Conservation (phyloP, 202 grass and related monocot species). For the Setaria viridis region DNA sequence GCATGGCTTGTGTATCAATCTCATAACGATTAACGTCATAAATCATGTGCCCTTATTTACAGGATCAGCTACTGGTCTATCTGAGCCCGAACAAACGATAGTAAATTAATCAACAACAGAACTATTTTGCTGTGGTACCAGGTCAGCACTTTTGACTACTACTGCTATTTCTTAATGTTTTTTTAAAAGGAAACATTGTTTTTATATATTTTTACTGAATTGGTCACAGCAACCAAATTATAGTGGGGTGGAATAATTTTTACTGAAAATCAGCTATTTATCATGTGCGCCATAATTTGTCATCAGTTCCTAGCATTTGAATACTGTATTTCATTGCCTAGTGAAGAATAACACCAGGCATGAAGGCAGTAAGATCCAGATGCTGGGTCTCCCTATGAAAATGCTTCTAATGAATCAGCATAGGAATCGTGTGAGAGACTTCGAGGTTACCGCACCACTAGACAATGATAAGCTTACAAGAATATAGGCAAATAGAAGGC, state of each 20-base stretch:
- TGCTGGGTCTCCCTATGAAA: constrained; percentile 1
- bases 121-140: not conserved
- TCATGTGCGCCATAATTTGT: not conserved
- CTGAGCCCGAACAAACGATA: not conserved
- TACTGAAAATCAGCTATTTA: not conserved
- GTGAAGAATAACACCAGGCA: constrained; percentile 9
- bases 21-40: not conserved
- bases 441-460: not conserved
- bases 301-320: not conserved
- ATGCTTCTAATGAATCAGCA: not conserved
- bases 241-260: not conserved
- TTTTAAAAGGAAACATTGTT: too few species aligned
- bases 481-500: not conserved
- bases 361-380: not conserved
- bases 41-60: not conserved
- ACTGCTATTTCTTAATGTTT: too few species aligned
- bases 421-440: not conserved
- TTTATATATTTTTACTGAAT: too few species aligned
- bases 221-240: not conserved
- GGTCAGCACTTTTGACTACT: too few species aligned
- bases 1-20: not conserved
- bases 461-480: not conserved
- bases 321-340: not conserved
- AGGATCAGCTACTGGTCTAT: not conserved
- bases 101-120: not conserved